phyloP scores from a whole-genome alignment of 1,284 basidiomycete species.

The Lentinus polychrous region DNA sequence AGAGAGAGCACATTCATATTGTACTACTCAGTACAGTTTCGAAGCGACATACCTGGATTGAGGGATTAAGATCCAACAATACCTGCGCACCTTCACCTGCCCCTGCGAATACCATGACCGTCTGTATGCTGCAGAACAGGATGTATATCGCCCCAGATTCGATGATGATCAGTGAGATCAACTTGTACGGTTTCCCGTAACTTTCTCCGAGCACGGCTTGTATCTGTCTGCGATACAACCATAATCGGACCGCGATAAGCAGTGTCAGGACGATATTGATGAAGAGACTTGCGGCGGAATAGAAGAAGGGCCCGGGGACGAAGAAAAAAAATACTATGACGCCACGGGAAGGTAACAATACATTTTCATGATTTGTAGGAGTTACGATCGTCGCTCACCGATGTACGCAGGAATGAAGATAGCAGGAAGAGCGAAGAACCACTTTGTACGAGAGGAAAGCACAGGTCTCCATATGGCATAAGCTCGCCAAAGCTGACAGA shows the following conservation, averaged over 20 bases:
- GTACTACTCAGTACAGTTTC: too few species aligned
- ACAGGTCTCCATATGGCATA: conserved; percentile 1
- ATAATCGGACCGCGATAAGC: conserved; percentile 29
- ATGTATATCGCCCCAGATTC: conserved; percentile 27
- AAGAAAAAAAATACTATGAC: neutral
- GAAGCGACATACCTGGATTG: conserved; percentile 5
- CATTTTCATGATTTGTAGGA: too few species aligned
- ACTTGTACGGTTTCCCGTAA: conserved; percentile 18
- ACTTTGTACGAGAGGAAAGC: neutral
- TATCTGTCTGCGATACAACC: conserved; percentile 23
- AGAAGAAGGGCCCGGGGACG: too few species aligned
- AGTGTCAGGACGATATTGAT: conserved; percentile 32
- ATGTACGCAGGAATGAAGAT: neutral
- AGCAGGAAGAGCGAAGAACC: neutral
- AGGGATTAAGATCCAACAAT: conserved; percentile 22
- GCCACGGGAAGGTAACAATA: neutral
- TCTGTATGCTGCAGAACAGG: conserved; percentile 21
- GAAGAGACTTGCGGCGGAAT: conserved; percentile 9
- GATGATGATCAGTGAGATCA: conserved; percentile 25
- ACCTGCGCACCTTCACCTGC: conserved; percentile 18
- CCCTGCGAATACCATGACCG: conserved; percentile 24
- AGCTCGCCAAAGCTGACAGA: conserved; percentile 4
- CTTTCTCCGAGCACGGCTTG: conserved; percentile 20
- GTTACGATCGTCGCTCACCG: too few species aligned
- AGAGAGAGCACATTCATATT: neutral